Evolutionary conservation across 176 grass and related monocot genomes (phyloP), one percentile per base, ranked within the genome.

Genomic region (Chloris gayana): DNA sequence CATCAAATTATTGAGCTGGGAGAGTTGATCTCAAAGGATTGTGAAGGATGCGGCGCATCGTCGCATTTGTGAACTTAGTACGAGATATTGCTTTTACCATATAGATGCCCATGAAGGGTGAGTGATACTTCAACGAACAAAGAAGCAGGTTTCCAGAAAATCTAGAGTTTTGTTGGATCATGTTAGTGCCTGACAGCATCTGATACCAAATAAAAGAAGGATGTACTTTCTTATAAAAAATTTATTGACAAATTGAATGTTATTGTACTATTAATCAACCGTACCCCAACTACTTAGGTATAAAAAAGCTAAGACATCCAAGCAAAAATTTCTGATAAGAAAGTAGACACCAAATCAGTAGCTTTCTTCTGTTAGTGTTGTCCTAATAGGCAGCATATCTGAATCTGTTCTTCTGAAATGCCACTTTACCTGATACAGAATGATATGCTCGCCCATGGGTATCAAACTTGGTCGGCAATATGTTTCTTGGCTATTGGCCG

Each of bases 381-480:
- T 89, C 87, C 87, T 30, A 85, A n/a, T 89, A 85, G 82, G 82
- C 87, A 81, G 82, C 82, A 85, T 81, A 89, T 80, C 87, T 85
- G 65, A 56, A 49, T 58, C 65, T 72, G 77, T 71, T 85, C 45
- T 76, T 59, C 66, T 65, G 51, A 81, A 81, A 76, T 85, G 66
- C 66, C 27, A 85, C 87, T 85, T 85, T 85, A 85, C 47, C 46
- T 81, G 12, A 85, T 81, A 71, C 72, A 71, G 70, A 77, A 69
- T 37, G 37, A 89, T 64, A 82, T 77, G 82, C 72, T 72, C 63
- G 22, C 46, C 77, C 77, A 67, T 77, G 82, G 72, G 71, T 81
- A 89, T 81, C 87, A 85, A 80, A 85, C 63, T 85, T 46, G 11
- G 75, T 69, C 64, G 60, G 54, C 87, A 80, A 70, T 65, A 85